Conservation (phyloP, 345 rosid genomes). For the Eucalyptus marginata region DNA sequence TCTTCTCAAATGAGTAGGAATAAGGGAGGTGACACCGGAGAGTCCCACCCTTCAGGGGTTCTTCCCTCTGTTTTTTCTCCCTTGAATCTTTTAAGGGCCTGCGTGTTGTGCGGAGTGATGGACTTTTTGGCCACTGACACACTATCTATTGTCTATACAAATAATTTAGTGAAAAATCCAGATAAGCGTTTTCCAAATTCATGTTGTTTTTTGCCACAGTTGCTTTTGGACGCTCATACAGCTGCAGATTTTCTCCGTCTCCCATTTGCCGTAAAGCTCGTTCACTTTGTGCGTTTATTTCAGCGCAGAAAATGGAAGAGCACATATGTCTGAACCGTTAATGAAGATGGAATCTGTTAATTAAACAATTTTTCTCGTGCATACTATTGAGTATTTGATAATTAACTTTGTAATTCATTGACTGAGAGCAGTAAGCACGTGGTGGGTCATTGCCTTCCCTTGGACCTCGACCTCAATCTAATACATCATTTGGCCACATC, state of each 20-base stretch:
- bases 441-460: not conserved
- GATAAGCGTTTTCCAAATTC: not conserved
- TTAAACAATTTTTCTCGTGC: accelerated
- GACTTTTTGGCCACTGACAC: not conserved
- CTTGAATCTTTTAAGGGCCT: accelerated
- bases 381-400: not conserved
- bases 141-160: not conserved
- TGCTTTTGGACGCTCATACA: not conserved
- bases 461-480: not conserved
- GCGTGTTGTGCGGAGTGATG: not conserved
- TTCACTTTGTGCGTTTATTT: not conserved
- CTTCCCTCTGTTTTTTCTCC: accelerated
- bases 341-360: not conserved
- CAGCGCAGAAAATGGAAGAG: not conserved
- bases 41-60: accelerated
- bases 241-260: not conserved
- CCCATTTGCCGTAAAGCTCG: not conserved
- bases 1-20: no score
- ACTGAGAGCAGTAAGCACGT: not conserved
- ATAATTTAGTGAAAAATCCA: not conserved
- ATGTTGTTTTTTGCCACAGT: accelerated
- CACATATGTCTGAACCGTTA: accelerated
- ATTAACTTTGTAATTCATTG: not conserved
- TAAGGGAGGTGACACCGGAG: no score
- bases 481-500: not conserved